Percentiles rank a stretch among this genome's conserved stretches.
Evolutionary conservation across 2,329 filamentous ascomycete genomes (phyloP).

Genomic region (Ophiocordyceps camponoti-saundersi): DNA sequence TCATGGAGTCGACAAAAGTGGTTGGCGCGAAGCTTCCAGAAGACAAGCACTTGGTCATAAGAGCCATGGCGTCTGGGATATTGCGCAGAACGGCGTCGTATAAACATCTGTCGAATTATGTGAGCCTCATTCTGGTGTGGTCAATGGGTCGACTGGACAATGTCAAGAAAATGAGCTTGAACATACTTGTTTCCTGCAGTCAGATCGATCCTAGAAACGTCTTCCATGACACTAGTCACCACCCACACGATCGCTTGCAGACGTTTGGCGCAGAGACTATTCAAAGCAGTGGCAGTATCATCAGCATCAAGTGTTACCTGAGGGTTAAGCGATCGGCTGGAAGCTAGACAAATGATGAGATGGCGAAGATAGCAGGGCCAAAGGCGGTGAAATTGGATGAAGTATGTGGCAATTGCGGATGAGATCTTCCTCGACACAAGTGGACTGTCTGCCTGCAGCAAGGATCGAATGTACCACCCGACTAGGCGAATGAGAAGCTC

Average conservation of each 20-base stretch:
- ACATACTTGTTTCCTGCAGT: constrained; percentile 38
- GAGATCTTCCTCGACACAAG: constrained; percentile 60
- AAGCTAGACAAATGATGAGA: constrained; percentile 35
- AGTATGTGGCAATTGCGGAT: constrained; percentile 61
- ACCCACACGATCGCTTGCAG: constrained; percentile 49
- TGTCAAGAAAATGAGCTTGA: neutral
- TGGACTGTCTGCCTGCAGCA: constrained; percentile 32
- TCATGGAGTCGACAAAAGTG: constrained; percentile 37
- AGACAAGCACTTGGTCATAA: constrained; percentile 22
- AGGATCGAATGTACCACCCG: constrained; percentile 41
- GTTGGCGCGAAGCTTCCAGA: constrained; percentile 10
- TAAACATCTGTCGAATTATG: constrained; percentile 15
- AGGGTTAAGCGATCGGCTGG: constrained; percentile 8
- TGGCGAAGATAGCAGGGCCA: constrained; percentile 53
- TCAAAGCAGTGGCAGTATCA: constrained; percentile 27
- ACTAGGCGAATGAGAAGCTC: constrained; percentile 44
- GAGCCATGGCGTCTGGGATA: constrained; percentile 18
- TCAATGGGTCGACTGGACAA: neutral
- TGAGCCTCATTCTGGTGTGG: constrained; percentile 1
- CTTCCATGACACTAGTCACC: constrained; percentile 19
- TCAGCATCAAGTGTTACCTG: constrained; percentile 11
- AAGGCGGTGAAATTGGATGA: constrained; percentile 48
- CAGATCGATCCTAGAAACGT: constrained; percentile 40
- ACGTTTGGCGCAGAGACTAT: constrained; percentile 26
- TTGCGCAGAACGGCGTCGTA: constrained; percentile 24